Evolutionary conservation across 169 alveolate genomes (phyloP), one percentile per base, ranked within the genome.

Genomic region (Perkinsus chesapeaki): DNA sequence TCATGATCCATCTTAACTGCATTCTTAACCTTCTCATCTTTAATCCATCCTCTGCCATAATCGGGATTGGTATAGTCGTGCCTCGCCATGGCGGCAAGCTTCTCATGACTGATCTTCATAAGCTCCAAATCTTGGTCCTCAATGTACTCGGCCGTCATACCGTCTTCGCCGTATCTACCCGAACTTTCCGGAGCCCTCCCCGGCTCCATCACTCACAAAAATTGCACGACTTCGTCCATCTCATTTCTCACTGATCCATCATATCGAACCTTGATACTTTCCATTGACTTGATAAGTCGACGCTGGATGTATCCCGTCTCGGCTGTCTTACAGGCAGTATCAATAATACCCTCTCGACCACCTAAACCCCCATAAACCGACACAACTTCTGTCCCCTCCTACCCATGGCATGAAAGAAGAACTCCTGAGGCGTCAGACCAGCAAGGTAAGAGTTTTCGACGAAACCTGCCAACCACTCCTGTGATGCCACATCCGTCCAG

Each of bases 361-460:
- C 82, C 82, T 60, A 16, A 60, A 60, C 31, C 82, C 12, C 82
- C 31, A 1, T 23, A 27, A 60, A 23, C 82, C 60, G 23, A 9
- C 60, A 16, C 60, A 9, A 43, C 60, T 34, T 34, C 31, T 3
- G 7, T 0, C 0, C 31, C 82, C 3, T 1, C 82, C 91, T 16
- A 60, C 99, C 99, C 99, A 99, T 99, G 82, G 99, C 99, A 97
- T 99, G 99, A 97, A 99, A 99, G 97, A 98, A 99, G 95, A 99
- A 98, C 95, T 99, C 99, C 95, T 99, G 99, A 34, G 99, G 99
- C 47, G 99, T 98, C 91, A 99, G 96, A 36, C 99, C 99, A 43
- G 99, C 96, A 73, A 99, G 97, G 95, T 98, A 99, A 31, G 99
- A 98, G 97, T 99, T 99, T 48, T 99, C 99, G 20, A 99, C 99